A percentile compares a stretch with the other conserved stretches of the same genome.
These are phyloP conservation scores for Dinochytrium kinnereticum DNA, from an alignment of 371 early-diverging fungal species.

Conservation along the genomic window DNA sequence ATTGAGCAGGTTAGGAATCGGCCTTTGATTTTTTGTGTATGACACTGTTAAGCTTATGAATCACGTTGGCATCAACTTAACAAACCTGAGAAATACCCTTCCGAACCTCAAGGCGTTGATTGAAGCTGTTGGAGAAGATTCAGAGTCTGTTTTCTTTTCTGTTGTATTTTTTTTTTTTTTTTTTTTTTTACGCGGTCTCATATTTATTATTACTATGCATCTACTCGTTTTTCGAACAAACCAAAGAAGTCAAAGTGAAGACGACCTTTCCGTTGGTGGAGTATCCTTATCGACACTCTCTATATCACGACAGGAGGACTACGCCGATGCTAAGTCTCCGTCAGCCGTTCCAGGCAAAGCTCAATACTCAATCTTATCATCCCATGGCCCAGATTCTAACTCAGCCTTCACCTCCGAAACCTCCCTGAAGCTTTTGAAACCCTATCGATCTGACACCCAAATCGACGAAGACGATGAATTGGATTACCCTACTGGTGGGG, in stretches of 20 bases:
- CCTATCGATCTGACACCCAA: not conserved
- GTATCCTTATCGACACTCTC: not conserved
- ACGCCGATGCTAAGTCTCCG: not conserved
- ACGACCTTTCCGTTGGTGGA: not conserved
- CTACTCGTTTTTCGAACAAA: no score
- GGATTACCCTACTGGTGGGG: not conserved
- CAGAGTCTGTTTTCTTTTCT: not conserved
- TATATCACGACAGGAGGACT: not conserved
- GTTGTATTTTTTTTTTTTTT: not conserved
- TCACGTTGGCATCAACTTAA: constrained; percentile 70
- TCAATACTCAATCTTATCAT: not conserved
- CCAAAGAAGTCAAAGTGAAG: not conserved
- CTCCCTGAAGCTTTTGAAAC: not conserved
- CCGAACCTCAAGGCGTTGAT: constrained; percentile 76
- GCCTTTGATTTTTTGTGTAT: not conserved
- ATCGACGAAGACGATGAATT: not conserved
- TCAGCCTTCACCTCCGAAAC: not conserved
- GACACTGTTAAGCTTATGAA: constrained; percentile 70
- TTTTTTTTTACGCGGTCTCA: no score
- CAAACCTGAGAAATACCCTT: constrained; percentile 78
- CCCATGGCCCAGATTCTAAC: constrained; percentile 9
- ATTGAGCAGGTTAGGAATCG: constrained; percentile 73
- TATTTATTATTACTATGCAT: no score
- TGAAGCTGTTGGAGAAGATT: constrained; percentile 25
- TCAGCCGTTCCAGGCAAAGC: not conserved